Percentiles rank a stretch among this genome's conserved stretches.
phyloP scores from a whole-genome alignment of 2,329 filamentous ascomycete genomes.

The Arthroderma sp. region DNA sequence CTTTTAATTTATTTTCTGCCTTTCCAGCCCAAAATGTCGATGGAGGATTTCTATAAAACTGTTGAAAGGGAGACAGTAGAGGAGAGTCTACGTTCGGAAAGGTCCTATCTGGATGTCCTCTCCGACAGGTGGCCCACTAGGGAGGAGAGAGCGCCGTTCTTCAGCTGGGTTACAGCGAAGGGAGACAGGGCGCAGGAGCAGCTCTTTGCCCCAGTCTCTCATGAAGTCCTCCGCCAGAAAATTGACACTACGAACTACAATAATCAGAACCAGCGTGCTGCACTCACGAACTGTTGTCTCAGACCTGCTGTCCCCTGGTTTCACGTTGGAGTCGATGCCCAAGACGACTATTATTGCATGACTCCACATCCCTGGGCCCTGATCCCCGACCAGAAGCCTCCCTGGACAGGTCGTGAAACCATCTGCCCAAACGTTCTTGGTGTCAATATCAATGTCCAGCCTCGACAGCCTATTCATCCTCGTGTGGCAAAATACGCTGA shows the following conservation, averaged over 20 bases:
- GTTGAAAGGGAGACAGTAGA: no score
- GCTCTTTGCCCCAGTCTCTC: not conserved
- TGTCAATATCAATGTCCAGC: constrained; percentile 6
- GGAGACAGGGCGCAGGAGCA: no score
- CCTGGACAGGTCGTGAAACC: not conserved
- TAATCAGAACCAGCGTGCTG: not conserved
- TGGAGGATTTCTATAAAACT: no score
- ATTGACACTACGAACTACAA: constrained; percentile 6
- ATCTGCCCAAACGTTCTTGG: constrained; percentile 2
- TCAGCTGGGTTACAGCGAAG: not conserved
- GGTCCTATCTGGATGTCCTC: not conserved
- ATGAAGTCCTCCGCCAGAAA: not conserved
- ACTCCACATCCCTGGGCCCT: constrained; percentile 1
- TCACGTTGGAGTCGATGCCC: not conserved
- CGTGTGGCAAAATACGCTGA: not conserved
- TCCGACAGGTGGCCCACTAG: not conserved
- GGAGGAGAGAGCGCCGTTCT: not conserved
- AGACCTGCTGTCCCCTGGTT: constrained; percentile 1
- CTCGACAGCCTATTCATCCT: not conserved
- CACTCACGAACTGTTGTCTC: not conserved
- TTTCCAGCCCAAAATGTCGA: no score
- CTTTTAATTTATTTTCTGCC: no score
- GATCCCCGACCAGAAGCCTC: not conserved
- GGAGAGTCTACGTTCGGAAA: no score
- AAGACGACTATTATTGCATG: constrained; percentile 2